Evolutionary conservation across 192 early-diverging fungal genomes (phyloP), one percentile per base, ranked within the genome.

Genomic region (Rhizoclosmatium globosum): DNA sequence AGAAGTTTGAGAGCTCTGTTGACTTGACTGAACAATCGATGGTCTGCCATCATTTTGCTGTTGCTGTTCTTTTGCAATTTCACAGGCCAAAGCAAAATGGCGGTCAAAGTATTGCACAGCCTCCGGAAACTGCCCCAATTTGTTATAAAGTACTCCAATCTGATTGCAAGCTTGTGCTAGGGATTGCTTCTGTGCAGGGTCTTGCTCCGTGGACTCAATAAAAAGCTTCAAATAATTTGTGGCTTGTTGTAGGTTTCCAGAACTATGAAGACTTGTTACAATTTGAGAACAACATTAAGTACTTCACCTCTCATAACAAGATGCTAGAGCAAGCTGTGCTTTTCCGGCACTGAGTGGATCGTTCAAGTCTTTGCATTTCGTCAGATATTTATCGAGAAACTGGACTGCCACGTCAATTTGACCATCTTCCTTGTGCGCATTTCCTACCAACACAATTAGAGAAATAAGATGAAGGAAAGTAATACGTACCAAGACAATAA

Each of bases 161-260:
- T 86, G 84, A 53, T 86, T 84, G 76, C 87, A 88, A 50, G 87
- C 87, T 44, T 85, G 79, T 2, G 82, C 81, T 44, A 83, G 82
- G 6, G 82, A 74, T 15, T 48, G 43, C 39, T 68, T 77, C 68
- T 85, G 87, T 1, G 70, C 56, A 9, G 76, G 73, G 23, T 86
- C 84, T 23, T 46, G 23, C 68, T 84, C 73, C 3, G 80, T 80
- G n/a, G 79, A 43, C 9, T 68, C 23, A 23, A 85, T 78, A 61
- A 88, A 88, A 4, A 72, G 50, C 38, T 82, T 70, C 38, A 88
- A 77, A 61, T 80, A 76, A 11, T 73, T 45, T 1, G 79, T 64
- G 1, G 86, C 86, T 48, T 45, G 68, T 17, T 70, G 15, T 2
- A 81, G 81, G 61, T 85, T 82, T 70, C 84, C 84, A 21, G 81